Percentiles rank a stretch among this genome's conserved stretches.
Conservation (phyloP, 2,329 filamentous ascomycete species). For the Hypoxylon sp. region DNA sequence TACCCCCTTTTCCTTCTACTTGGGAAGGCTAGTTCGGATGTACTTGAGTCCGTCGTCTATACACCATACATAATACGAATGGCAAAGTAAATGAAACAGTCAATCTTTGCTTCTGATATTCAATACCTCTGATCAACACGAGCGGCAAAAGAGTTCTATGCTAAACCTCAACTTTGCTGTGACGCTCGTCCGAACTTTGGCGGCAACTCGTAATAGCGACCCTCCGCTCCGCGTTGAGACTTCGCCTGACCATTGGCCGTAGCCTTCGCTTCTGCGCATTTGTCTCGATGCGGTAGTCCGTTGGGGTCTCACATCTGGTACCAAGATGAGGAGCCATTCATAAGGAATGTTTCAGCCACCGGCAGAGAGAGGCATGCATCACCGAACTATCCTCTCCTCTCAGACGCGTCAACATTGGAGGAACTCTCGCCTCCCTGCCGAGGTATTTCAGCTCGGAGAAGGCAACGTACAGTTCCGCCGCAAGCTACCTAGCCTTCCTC, state of each 20-base stretch:
- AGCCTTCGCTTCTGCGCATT: not conserved
- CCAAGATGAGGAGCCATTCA: not conserved
- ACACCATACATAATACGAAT: not conserved
- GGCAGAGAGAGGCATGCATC: conserved; percentile 25
- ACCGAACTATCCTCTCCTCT: conserved; percentile 30
- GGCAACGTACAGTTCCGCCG: conserved; percentile 29
- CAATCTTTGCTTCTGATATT: conserved; percentile 1
- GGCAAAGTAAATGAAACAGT: not conserved
- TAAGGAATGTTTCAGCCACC: conserved; percentile 17
- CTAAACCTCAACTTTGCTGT: conserved; percentile 8
- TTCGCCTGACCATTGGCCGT: not conserved
- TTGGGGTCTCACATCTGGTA: conserved; percentile 1
- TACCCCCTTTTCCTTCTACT: conserved; percentile 5
- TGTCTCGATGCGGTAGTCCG: conserved; percentile 12
- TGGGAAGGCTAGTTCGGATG: not conserved
- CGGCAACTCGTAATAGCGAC: not conserved
- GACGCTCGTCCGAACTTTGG: conserved; percentile 26
- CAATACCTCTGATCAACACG: not conserved
- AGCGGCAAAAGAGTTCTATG: conserved; percentile 2
- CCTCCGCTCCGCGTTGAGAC: not conserved
- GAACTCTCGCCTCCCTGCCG: conserved; percentile 1
- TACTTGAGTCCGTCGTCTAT: not conserved
- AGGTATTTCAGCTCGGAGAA: conserved; percentile 25
- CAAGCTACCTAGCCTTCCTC: conserved; percentile 2
- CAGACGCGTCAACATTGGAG: conserved; percentile 32